phyloP scores from a whole-genome alignment of 305 asterid genomes.

The Petunia hybrid region DNA sequence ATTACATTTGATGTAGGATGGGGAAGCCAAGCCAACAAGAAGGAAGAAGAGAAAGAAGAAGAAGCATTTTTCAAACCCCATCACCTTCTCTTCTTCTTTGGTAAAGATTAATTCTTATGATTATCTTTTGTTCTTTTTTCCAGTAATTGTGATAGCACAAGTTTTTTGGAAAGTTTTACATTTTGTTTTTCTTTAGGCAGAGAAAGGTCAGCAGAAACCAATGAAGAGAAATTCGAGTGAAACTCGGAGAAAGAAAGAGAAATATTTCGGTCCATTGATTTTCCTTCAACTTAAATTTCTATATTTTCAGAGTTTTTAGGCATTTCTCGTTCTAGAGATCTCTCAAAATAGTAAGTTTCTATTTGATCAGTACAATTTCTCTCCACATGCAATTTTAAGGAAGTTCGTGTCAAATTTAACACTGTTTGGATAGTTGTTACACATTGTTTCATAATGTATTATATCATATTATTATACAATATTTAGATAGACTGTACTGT shows the following conservation, averaged over 20 bases:
- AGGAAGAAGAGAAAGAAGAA: slow-evolving; percentile 36
- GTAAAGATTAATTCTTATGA: not conserved
- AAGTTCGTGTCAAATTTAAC: too few relatives aligned
- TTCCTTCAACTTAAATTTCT: too few relatives aligned
- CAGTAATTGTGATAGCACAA: not conserved
- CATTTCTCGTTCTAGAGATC: too few relatives aligned
- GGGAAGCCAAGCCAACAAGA: slow-evolving; percentile 27
- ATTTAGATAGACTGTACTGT: too few relatives aligned
- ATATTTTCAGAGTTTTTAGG: too few relatives aligned
- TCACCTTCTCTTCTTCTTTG: slow-evolving; percentile 35
- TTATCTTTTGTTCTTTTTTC: not conserved
- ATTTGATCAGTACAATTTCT: too few relatives aligned
- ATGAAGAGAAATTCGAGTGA: slow-evolving; percentile 6
- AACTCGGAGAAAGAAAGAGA: slow-evolving; percentile 6
- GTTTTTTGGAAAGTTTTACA: not conserved
- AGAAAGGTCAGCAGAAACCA: not conserved
- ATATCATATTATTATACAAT: too few relatives aligned
- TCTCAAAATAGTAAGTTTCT: too few relatives aligned
- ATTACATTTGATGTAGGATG: slow-evolving; percentile 25
- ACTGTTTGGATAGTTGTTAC: too few relatives aligned
- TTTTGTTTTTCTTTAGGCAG: slow-evolving; percentile 3
- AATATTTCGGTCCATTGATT: not conserved
- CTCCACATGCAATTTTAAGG: too few relatives aligned
- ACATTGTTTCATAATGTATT: too few relatives aligned
- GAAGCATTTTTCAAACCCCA: slow-evolving; percentile 28